Conservation (phyloP, 371 early-diverging fungal species). For the Mucor lusitanicus region DNA sequence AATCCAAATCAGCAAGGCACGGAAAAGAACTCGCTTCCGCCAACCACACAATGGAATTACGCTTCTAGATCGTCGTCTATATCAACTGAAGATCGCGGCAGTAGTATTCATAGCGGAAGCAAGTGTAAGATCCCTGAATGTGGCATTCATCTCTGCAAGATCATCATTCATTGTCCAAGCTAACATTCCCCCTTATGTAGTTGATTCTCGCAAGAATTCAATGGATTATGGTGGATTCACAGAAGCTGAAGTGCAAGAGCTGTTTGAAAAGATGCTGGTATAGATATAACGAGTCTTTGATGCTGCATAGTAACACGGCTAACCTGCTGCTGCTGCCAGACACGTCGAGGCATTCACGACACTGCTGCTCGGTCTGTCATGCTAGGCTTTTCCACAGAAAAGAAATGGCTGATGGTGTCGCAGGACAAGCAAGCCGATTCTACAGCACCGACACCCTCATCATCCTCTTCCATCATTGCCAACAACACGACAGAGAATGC, state of each 20-base stretch:
- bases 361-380: slow-evolving; percentile 35
- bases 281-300: neutral
- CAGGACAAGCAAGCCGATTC: slow-evolving; percentile 49
- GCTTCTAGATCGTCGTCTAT: slow-evolving; percentile 27
- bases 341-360: slow-evolving; percentile 52
- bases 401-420: slow-evolving; percentile 55
- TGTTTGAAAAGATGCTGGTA: slow-evolving; percentile 58
- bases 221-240: slow-evolving; percentile 19
- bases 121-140: neutral
- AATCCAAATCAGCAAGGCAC: slow-evolving; percentile 4
- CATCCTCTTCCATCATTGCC: slow-evolving; percentile 11
- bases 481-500: slow-evolving; percentile 12
- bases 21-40: slow-evolving; percentile 18
- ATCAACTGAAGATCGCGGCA: slow-evolving; percentile 21
- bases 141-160: neutral
- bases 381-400: slow-evolving; percentile 47
- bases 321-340: slow-evolving; percentile 18
- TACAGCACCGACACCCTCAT: slow-evolving; percentile 16
- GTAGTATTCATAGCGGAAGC: neutral
- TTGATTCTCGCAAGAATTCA: slow-evolving; percentile 9
- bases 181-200: slow-evolving; percentile 2
- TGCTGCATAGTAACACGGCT: neutral
- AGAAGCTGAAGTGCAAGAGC: slow-evolving; percentile 38
- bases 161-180: slow-evolving; percentile 5
- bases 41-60: slow-evolving; percentile 18